phyloP scores from a whole-genome alignment of 78 protist genomes.

The Pelomyxa schiedti region DNA sequence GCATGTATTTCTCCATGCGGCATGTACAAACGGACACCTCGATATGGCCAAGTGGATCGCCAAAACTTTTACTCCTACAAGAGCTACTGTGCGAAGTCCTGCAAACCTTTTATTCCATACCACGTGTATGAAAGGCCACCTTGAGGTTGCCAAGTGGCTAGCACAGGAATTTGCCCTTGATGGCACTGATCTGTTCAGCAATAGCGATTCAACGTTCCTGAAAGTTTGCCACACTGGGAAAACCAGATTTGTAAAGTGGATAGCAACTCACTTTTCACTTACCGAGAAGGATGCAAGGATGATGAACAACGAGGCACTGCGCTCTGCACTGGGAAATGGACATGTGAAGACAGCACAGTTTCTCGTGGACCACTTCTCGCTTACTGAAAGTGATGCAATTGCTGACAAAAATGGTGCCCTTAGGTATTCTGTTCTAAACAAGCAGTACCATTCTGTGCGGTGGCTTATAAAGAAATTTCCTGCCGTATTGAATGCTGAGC shows the following conservation, averaged over 20 bases:
- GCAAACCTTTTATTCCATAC: neutral
- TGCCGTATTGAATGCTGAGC: too few species aligned
- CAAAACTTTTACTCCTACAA: neutral
- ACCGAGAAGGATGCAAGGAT: neutral
- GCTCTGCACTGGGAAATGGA: neutral
- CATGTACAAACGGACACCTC: neutral
- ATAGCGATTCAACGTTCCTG: neutral
- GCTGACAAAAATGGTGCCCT: neutral
- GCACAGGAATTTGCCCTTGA: neutral
- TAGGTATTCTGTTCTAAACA: too few species aligned
- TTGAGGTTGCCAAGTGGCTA: neutral
- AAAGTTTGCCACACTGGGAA: neutral
- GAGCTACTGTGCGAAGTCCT: neutral
- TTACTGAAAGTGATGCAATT: neutral
- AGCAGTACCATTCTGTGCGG: too few species aligned
- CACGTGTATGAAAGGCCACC: neutral
- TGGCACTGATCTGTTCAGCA: neutral
- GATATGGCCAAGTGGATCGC: neutral
- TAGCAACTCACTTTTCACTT: neutral
- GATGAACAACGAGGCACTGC: neutral
- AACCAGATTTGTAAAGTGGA: neutral
- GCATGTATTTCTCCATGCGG: too few species aligned
- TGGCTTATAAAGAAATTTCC: too few species aligned
- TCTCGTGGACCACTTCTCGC: neutral
- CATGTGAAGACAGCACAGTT: neutral